A percentile compares a stretch with the other conserved stretches of the same genome.
These are phyloP conservation scores for Lichtheimia ornata DNA, from an alignment of 371 early-diverging fungal species.

Conservation along the genomic window DNA sequence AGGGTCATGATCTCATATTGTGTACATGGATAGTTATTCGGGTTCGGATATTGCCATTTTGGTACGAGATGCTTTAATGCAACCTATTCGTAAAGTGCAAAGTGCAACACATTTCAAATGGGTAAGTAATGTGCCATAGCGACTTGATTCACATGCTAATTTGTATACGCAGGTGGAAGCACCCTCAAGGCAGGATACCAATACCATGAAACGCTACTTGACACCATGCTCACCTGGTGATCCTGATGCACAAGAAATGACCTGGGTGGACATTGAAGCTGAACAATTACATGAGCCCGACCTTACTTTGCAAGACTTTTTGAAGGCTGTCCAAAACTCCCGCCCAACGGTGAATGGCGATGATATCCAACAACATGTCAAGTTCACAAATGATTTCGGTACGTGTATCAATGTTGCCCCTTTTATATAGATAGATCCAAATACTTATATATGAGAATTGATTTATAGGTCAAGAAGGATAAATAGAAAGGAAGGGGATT, in stretches of 20 bases:
- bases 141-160: background rate
- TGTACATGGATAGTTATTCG: conserved; percentile 61
- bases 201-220: conserved; percentile 54
- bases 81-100: conserved; percentile 95
- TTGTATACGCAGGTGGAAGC: conserved; percentile 47
- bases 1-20: background rate
- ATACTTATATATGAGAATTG: background rate
- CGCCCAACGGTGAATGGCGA: conserved; percentile 86
- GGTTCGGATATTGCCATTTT: conserved; percentile 94
- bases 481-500: conserved; percentile 10
- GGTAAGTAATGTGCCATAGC: conserved; percentile 48
- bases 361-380: conserved; percentile 81
- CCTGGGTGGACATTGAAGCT: conserved; percentile 84
- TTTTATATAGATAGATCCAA: conserved; percentile 1
- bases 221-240: conserved; percentile 97
- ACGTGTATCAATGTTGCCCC: conserved; percentile 2
- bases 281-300: conserved; percentile 93
- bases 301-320: conserved; percentile 82
- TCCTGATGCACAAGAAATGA: conserved; percentile 83
- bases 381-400: conserved; percentile 93
- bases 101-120: conserved; percentile 93
- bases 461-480: conserved; percentile 36
- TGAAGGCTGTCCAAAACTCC: conserved; percentile 76
- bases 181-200: conserved; percentile 64
- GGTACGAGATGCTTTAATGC: conserved; percentile 96